phyloP scores from a whole-genome alignment of 768 basidiomycete species.

The Boletus fagicola region DNA sequence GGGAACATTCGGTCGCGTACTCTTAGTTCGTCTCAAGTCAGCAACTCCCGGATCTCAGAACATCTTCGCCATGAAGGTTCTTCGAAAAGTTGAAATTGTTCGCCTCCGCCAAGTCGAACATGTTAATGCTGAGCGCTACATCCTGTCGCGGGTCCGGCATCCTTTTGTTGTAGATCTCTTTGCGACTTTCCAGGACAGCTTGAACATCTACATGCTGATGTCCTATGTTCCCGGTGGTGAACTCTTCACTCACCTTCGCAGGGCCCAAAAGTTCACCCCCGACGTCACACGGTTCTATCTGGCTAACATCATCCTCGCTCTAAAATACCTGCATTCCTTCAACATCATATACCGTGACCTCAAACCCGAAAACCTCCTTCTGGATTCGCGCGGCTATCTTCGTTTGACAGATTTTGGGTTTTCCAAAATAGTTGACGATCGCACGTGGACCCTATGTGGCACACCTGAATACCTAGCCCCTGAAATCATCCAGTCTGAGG shows the following conservation, averaged over 20 bases:
- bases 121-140: slow-evolving; percentile 94
- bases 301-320: slow-evolving; percentile 91
- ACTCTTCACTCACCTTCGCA: slow-evolving; percentile 92
- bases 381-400: slow-evolving; percentile 91
- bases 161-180: slow-evolving; percentile 97
- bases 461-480: slow-evolving; percentile 97
- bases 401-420: slow-evolving; percentile 98
- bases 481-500: slow-evolving; percentile 96
- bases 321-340: slow-evolving; percentile 92
- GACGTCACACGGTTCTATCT: slow-evolving; percentile 98
- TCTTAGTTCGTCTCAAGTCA: slow-evolving; percentile 76
- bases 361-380: slow-evolving; percentile 97
- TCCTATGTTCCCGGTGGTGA: slow-evolving; percentile 97
- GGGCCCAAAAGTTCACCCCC: slow-evolving; percentile 91
- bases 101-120: slow-evolving; percentile 95
- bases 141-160: slow-evolving; percentile 87
- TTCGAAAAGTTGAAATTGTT: slow-evolving; percentile 83
- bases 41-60: slow-evolving; percentile 42
- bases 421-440: slow-evolving; percentile 95
- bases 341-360: slow-evolving; percentile 99
- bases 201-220: slow-evolving; percentile 98
- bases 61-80: slow-evolving; percentile 86
- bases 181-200: slow-evolving; percentile 90
- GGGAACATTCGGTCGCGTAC: slow-evolving; percentile 92
- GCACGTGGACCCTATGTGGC: slow-evolving; percentile 96